These are phyloP conservation scores for Fusarium drepaniforme DNA, from an alignment of 2,329 filamentous ascomycete genomes.

Conservation along the genomic window DNA sequence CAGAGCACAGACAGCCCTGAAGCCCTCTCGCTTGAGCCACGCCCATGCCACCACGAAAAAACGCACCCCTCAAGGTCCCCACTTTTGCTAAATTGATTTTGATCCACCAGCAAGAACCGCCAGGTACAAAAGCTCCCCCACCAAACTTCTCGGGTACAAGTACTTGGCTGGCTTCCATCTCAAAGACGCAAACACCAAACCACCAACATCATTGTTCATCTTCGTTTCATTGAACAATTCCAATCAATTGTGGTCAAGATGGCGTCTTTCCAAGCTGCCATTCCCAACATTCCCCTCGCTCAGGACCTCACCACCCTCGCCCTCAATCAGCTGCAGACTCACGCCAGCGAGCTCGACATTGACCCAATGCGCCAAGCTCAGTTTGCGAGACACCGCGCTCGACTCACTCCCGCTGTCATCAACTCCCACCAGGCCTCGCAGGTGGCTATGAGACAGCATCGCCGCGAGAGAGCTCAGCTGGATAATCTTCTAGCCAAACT, in stretches of 20 bases:
- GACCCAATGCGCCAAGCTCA: not conserved
- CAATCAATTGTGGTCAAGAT: not conserved
- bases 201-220: not conserved
- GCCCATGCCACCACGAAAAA: not conserved
- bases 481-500: not conserved
- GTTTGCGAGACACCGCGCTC: not conserved
- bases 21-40: conserved; percentile 9
- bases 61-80: not conserved
- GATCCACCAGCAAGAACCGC: not conserved
- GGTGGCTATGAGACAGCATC: not conserved
- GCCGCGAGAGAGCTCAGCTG: not conserved
- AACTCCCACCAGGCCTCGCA: not conserved
- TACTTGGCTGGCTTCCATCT: not conserved
- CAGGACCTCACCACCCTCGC: not conserved
- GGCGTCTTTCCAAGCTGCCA: not conserved
- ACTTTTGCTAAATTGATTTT: not conserved
- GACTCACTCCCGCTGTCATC: not conserved
- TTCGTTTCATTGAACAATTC: not conserved
- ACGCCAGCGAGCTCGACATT: not conserved
- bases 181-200: not conserved
- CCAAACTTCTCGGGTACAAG: not conserved
- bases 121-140: not conserved
- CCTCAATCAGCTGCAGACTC: not conserved
- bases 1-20: not conserved
- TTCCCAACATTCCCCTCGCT: not conserved